Conservation (phyloP, 2,329 filamentous ascomycete genomes). For the Torrubiellomyces zombiae region DNA sequence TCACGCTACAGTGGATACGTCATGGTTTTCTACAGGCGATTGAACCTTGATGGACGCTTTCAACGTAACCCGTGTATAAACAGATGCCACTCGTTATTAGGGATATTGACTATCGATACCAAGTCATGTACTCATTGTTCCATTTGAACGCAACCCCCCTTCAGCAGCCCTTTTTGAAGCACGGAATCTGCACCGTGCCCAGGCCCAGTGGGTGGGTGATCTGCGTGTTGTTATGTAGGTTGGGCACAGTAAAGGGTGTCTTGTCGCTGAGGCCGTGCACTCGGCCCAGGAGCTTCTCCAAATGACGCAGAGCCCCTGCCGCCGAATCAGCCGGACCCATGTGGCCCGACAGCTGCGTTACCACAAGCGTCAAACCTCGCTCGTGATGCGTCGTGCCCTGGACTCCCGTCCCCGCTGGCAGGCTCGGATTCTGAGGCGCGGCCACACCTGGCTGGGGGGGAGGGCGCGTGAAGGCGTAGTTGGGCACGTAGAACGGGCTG, state of each 20-base stretch:
- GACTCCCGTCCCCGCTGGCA: constrained; percentile 44
- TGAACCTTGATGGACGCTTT: too few relatives aligned
- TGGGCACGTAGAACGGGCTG: constrained; percentile 51
- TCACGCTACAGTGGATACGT: too few relatives aligned
- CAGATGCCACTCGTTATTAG: too few relatives aligned
- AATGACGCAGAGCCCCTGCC: constrained; percentile 48
- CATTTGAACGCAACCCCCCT: too few relatives aligned
- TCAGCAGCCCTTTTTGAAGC: constrained; percentile 19
- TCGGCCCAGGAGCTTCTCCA: constrained; percentile 61
- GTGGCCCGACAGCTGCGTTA: constrained; percentile 48
- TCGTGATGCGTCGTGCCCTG: constrained; percentile 58
- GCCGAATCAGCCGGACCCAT: constrained; percentile 54
- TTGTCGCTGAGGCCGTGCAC: constrained; percentile 36
- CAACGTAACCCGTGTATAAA: too few relatives aligned
- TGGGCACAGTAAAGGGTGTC: constrained; percentile 16
- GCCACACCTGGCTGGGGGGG: too few relatives aligned
- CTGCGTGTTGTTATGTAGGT: constrained; percentile 7
- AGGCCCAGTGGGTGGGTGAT: constrained; percentile 7
- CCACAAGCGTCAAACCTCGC: constrained; percentile 56
- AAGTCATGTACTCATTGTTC: too few relatives aligned
- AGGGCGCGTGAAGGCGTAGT: constrained; percentile 7
- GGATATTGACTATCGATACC: too few relatives aligned
- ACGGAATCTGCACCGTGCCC: constrained; percentile 9
- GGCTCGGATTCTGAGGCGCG: constrained; percentile 25
- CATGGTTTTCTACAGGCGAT: too few relatives aligned